Percentiles rank a stretch among this genome's conserved stretches.
These are phyloP conservation scores for Aspergillus incahuasiensis DNA, from an alignment of 495 filamentous ascomycete species.

Conservation along the genomic window DNA sequence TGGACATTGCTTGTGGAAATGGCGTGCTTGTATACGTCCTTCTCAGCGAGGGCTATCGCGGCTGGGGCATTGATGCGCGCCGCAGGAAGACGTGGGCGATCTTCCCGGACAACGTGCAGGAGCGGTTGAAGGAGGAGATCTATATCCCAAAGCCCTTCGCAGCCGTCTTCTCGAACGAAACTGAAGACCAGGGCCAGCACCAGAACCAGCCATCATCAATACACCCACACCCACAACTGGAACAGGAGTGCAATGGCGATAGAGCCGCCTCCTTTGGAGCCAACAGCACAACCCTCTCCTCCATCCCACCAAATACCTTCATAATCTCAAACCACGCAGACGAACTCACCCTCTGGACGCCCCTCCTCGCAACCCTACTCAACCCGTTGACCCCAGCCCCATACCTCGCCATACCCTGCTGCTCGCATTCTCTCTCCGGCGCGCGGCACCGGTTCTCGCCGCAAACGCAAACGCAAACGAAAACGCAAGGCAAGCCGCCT, in stretches of 20 bases:
- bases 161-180: conserved; percentile 14
- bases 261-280: background rate
- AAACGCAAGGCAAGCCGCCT: background rate
- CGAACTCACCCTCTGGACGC: conserved; percentile 93
- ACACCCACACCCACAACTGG: background rate
- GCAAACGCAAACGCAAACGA: background rate
- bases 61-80: conserved; percentile 89
- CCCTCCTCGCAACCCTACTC: conserved; percentile 73
- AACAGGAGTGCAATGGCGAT: background rate
- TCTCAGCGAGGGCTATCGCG: conserved; percentile 72
- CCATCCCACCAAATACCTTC: conserved; percentile 74
- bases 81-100: conserved; percentile 75
- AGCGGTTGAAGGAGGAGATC: conserved; percentile 62
- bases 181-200: background rate
- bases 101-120: conserved; percentile 53
- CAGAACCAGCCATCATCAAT: background rate
- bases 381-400: conserved; percentile 49
- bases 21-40: conserved; percentile 88
- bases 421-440: conserved; percentile 81
- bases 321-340: conserved; percentile 97
- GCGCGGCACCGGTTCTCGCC: conserved; percentile 64
- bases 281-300: conserved; percentile 26
- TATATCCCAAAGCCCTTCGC: conserved; percentile 63
- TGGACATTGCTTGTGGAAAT: conserved; percentile 94
- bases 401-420: conserved; percentile 92